Conservation (phyloP, 1,284 basidiomycete genomes). For the Trichosporon faecale region DNA sequence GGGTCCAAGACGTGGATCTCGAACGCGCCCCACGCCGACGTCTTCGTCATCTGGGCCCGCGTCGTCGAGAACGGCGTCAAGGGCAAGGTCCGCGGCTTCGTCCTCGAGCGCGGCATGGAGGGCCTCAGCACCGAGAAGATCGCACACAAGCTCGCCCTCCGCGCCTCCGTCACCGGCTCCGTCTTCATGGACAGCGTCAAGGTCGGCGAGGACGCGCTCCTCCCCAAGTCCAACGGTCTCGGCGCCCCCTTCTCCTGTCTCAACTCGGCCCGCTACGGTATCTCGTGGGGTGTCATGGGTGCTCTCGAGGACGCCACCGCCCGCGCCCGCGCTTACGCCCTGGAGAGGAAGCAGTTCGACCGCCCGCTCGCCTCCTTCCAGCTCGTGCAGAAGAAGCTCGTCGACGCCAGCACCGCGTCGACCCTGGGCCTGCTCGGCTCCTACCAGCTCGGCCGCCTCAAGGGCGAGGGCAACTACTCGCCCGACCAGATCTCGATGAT, state of each 20-base stretch:
- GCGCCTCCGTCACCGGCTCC: slow-evolving; percentile 86
- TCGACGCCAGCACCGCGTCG: slow-evolving; percentile 83
- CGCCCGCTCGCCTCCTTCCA: slow-evolving; percentile 92
- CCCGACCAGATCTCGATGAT: slow-evolving; percentile 94
- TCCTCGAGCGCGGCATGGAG: slow-evolving; percentile 70
- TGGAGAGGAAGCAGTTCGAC: slow-evolving; percentile 84
- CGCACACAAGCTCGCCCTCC: slow-evolving; percentile 87
- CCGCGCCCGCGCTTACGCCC: slow-evolving; percentile 75
- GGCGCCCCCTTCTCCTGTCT: slow-evolving; percentile 84
- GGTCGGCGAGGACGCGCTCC: slow-evolving; percentile 65
- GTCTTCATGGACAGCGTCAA: slow-evolving; percentile 86
- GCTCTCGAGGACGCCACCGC: slow-evolving; percentile 87
- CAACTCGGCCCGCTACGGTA: slow-evolving; percentile 86
- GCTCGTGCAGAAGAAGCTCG: slow-evolving; percentile 93
- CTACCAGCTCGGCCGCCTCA: slow-evolving; percentile 77
- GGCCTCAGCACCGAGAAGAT: slow-evolving; percentile 85
- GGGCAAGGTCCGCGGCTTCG: slow-evolving; percentile 82
- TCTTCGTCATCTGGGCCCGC: slow-evolving; percentile 84
- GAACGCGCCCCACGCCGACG: slow-evolving; percentile 80
- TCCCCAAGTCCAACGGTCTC: slow-evolving; percentile 73
- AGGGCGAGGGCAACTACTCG: slow-evolving; percentile 71
- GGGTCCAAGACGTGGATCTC: slow-evolving; percentile 98
- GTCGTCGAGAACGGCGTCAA: slow-evolving; percentile 52
- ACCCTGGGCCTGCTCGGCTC: slow-evolving; percentile 77
- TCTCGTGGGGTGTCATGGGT: slow-evolving; percentile 91